These are phyloP conservation scores for Phalaenopsis hybrid DNA, from an alignment of 116 monocot genomes.

Conservation along the genomic window DNA sequence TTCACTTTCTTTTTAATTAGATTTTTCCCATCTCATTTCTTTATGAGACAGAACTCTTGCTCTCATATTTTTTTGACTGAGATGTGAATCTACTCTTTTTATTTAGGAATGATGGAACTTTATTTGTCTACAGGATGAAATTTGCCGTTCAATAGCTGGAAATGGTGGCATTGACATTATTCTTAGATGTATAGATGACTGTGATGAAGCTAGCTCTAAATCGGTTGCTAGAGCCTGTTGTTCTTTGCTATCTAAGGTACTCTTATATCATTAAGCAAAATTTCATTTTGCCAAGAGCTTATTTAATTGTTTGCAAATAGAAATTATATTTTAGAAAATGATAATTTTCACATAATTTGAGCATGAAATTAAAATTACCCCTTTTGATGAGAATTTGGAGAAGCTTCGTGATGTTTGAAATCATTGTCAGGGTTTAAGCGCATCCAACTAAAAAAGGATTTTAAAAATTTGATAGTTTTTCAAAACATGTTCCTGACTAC, in stretches of 20 bases:
- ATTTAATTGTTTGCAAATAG: background rate
- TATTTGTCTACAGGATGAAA: slow-evolving; percentile 66
- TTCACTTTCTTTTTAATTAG: background rate
- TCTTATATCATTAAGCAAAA: slow-evolving; percentile 2
- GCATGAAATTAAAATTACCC: background rate
- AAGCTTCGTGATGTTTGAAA: background rate
- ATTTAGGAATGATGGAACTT: background rate
- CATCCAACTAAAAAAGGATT: too few species aligned
- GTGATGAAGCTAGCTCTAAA: slow-evolving; percentile 36
- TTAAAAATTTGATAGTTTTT: background rate
- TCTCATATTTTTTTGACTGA: background rate
- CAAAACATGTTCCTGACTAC: background rate
- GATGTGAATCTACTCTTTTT: background rate
- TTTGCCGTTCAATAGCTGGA: slow-evolving; percentile 81
- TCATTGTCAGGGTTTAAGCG: too few species aligned
- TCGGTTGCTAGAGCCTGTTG: slow-evolving; percentile 57
- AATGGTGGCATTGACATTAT: slow-evolving; percentile 82
- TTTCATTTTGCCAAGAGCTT: background rate
- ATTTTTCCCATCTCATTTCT: background rate
- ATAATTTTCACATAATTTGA: background rate
- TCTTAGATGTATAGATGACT: slow-evolving; percentile 59
- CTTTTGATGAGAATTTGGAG: background rate
- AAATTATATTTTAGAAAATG: background rate
- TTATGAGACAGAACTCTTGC: background rate
- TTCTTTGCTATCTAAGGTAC: slow-evolving; percentile 87